phyloP scores from a whole-genome alignment of 75 land plant species.

The Cupressus sempervirens region DNA sequence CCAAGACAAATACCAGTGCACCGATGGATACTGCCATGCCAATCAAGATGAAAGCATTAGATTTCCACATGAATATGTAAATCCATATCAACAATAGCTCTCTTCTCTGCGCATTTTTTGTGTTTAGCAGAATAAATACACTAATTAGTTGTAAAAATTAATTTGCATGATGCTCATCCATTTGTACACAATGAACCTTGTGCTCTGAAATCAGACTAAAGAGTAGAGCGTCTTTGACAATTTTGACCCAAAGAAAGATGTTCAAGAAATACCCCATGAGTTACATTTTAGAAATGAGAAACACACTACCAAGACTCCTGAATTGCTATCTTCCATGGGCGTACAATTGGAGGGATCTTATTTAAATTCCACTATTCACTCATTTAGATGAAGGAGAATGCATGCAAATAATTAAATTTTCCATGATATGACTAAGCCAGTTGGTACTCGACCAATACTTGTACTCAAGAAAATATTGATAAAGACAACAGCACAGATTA shows the following conservation, averaged over 20 bases:
- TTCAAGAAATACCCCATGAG: background rate
- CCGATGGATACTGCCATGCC: background rate
- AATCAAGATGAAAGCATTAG: background rate
- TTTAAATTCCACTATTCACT: background rate
- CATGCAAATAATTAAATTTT: background rate
- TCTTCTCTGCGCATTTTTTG: background rate
- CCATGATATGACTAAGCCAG: background rate
- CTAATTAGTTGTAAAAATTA: background rate
- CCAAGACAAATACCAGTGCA: background rate
- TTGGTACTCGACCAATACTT: background rate
- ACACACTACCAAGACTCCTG: background rate
- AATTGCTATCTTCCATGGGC: background rate
- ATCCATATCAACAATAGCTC: background rate
- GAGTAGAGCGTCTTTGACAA: background rate
- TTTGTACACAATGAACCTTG: background rate
- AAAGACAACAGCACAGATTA: background rate
- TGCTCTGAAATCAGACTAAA: background rate
- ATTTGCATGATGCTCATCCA: background rate
- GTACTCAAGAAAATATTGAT: background rate
- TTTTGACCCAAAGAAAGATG: background rate
- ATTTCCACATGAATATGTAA: background rate
- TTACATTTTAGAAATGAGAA: background rate
- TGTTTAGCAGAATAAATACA: background rate
- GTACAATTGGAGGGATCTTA: background rate
- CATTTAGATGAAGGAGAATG: background rate